A percentile compares a stretch with the other conserved stretches of the same genome.
phyloP scores from a whole-genome alignment of 257 asterid genomes.

The Salvia hispanica region DNA sequence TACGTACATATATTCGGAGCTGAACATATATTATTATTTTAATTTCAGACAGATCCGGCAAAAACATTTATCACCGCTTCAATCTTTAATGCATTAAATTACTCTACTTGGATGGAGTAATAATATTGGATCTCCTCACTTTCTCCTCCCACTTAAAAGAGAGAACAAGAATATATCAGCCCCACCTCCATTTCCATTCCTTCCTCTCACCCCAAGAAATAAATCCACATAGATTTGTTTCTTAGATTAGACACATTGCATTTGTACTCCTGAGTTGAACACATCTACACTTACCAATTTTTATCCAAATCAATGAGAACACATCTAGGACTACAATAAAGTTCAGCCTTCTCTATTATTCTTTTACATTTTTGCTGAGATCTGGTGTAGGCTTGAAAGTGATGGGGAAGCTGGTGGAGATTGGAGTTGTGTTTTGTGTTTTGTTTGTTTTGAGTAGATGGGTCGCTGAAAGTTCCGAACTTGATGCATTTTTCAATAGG shows the following conservation, averaged over 20 bases:
- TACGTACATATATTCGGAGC: conserved; percentile 14
- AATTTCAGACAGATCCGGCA: conserved; percentile 35
- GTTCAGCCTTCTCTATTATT: conserved; percentile 10
- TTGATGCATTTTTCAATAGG: conserved; percentile 48
- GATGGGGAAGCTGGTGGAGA: conserved; percentile 46
- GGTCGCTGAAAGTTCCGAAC: conserved; percentile 52
- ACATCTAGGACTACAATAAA: conserved; percentile 12
- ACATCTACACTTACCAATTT: not conserved
- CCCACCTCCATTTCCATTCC: not conserved
- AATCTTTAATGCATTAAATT: conserved; percentile 4
- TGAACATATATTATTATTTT: conserved; percentile 12
- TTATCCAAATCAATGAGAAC: conserved; percentile 8
- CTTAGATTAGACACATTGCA: conserved; percentile 7
- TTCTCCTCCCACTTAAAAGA: not conserved
- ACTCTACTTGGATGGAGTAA: not conserved
- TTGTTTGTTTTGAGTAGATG: conserved; percentile 38
- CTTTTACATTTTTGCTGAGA: not conserved
- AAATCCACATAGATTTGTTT: conserved; percentile 32
- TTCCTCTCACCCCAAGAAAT: conserved; percentile 11
- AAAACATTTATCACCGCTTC: conserved; percentile 37
- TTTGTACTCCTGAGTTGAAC: conserved; percentile 4
- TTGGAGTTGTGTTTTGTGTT: conserved; percentile 43
- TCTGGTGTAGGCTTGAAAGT: conserved; percentile 21
- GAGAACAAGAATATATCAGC: not conserved
- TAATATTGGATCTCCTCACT: conserved; percentile 25